A percentile compares a stretch with the other conserved stretches of the same genome.
phyloP scores from a whole-genome alignment of 257 asterid genomes.

The Perilla frutescens region DNA sequence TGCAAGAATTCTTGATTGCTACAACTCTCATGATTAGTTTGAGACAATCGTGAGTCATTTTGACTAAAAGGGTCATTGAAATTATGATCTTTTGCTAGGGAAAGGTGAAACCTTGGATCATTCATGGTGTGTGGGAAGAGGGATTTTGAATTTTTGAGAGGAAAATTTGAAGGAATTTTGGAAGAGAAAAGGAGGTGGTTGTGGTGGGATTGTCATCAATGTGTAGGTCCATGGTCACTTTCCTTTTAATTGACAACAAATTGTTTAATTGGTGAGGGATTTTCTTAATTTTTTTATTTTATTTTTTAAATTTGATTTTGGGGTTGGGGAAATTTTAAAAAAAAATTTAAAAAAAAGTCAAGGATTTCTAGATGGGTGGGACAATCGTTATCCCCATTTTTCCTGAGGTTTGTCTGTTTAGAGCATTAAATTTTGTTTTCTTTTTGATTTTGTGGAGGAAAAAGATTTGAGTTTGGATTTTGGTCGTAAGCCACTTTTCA shows the following conservation, averaged over 20 bases:
- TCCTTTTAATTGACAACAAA: slow-evolving; percentile 41
- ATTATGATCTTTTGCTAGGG: slow-evolving; percentile 10
- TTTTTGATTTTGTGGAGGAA: slow-evolving; percentile 31
- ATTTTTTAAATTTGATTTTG: not conserved
- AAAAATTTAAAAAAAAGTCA: slow-evolving; percentile 45
- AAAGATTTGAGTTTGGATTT: slow-evolving; percentile 29
- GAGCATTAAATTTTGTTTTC: slow-evolving; percentile 29
- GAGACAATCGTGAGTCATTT: slow-evolving; percentile 28
- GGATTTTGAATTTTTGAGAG: slow-evolving; percentile 26
- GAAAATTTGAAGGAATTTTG: slow-evolving; percentile 1
- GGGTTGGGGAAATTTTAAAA: not conserved
- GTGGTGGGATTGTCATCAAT: slow-evolving; percentile 47
- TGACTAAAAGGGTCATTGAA: slow-evolving; percentile 20
- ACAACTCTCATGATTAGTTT: slow-evolving; percentile 7
- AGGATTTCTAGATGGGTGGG: slow-evolving; percentile 61
- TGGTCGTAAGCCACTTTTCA: not conserved
- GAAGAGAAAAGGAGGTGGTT: slow-evolving; percentile 29
- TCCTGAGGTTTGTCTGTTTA: slow-evolving; percentile 39
- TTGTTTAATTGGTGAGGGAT: slow-evolving; percentile 20
- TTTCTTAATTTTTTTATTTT: not conserved
- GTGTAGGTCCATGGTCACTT: slow-evolving; percentile 41
- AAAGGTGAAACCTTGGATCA: slow-evolving; percentile 44
- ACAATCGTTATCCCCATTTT: slow-evolving; percentile 38
- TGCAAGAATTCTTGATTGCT: slow-evolving; percentile 44
- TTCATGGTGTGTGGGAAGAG: slow-evolving; percentile 48